phyloP scores from a whole-genome alignment of 108 stramenopile genomes.

The Nitzschia sp. region DNA sequence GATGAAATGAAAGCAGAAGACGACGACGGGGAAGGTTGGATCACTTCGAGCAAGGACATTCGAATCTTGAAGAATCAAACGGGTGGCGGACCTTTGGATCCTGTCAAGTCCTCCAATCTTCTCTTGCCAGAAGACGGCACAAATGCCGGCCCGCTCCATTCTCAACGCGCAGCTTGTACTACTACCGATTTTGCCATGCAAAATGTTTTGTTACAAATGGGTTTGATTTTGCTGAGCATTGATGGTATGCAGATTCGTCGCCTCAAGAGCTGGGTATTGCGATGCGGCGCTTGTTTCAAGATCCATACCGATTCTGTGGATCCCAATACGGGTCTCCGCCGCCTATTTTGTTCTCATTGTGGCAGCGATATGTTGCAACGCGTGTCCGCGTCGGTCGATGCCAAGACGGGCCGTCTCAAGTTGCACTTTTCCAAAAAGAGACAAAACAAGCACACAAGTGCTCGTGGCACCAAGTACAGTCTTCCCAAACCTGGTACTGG shows the following conservation, averaged over 20 bases:
- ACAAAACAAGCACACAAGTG: conserved; percentile 64
- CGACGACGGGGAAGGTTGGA: conserved; percentile 92
- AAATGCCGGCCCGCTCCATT: conserved; percentile 44
- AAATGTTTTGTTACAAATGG: conserved; percentile 98
- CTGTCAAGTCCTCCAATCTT: neutral
- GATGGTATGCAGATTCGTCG: conserved; percentile 85
- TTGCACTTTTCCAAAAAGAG: conserved; percentile 89
- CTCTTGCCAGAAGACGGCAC: neutral
- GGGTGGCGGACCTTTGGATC: conserved; percentile 51
- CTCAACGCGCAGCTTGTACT: conserved; percentile 85
- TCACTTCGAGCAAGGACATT: conserved; percentile 75
- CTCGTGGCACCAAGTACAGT: conserved; percentile 92
- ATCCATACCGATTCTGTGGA: conserved; percentile 65
- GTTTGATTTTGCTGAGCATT: conserved; percentile 83
- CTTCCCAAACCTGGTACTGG: conserved; percentile 88
- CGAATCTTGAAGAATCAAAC: conserved; percentile 45
- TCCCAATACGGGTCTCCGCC: conserved; percentile 42
- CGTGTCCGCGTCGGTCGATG: conserved; percentile 88
- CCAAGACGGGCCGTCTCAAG: conserved; percentile 81
- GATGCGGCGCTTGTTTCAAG: conserved; percentile 94
- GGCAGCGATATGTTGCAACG: conserved; percentile 88
- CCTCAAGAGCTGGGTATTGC: conserved; percentile 93
- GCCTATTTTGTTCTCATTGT: conserved; percentile 94
- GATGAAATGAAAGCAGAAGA: conserved; percentile 64
- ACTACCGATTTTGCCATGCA: conserved; percentile 99